A percentile compares a stretch with the other conserved stretches of the same genome.
phyloP scores from a whole-genome alignment of 2,329 filamentous ascomycete species.

The Nigrograna mackinnonii region DNA sequence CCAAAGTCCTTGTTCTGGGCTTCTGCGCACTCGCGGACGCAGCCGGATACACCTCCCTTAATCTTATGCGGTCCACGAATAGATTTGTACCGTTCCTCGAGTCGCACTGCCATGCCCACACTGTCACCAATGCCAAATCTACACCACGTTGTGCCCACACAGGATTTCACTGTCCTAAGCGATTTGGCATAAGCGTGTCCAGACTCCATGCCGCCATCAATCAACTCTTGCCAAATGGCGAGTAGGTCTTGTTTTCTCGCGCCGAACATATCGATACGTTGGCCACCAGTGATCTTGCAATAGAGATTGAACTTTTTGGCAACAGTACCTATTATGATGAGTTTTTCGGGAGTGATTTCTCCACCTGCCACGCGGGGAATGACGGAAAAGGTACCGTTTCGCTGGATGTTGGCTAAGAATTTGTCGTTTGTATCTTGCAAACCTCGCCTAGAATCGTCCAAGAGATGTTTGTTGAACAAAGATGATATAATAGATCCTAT shows the following conservation, averaged over 20 bases:
- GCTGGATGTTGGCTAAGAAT: slow-evolving; percentile 86
- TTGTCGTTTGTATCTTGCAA: slow-evolving; percentile 91
- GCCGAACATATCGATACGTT: slow-evolving; percentile 92
- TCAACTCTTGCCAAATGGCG: slow-evolving; percentile 78
- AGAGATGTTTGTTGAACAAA: slow-evolving; percentile 81
- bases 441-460: slow-evolving; percentile 71
- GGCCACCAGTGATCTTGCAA: slow-evolving; percentile 89
- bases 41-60: slow-evolving; percentile 88
- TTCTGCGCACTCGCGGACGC: slow-evolving; percentile 90
- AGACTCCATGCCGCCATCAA: slow-evolving; percentile 85
- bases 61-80: slow-evolving; percentile 89
- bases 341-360: slow-evolving; percentile 84
- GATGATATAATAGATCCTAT: slow-evolving; percentile 80
- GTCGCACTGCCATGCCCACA: slow-evolving; percentile 84
- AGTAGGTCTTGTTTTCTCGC: slow-evolving; percentile 85
- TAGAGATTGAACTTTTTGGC: slow-evolving; percentile 85
- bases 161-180: slow-evolving; percentile 86
- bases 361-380: slow-evolving; percentile 81
- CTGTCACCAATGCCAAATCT: slow-evolving; percentile 86
- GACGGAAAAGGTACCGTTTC: slow-evolving; percentile 89
- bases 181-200: slow-evolving; percentile 92
- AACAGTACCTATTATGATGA: slow-evolving; percentile 81
- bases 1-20: slow-evolving; percentile 94
- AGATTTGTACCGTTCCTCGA: slow-evolving; percentile 91
- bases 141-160: slow-evolving; percentile 90